Conservation (phyloP, 331 rosid genomes). For the Malus hybrid region DNA sequence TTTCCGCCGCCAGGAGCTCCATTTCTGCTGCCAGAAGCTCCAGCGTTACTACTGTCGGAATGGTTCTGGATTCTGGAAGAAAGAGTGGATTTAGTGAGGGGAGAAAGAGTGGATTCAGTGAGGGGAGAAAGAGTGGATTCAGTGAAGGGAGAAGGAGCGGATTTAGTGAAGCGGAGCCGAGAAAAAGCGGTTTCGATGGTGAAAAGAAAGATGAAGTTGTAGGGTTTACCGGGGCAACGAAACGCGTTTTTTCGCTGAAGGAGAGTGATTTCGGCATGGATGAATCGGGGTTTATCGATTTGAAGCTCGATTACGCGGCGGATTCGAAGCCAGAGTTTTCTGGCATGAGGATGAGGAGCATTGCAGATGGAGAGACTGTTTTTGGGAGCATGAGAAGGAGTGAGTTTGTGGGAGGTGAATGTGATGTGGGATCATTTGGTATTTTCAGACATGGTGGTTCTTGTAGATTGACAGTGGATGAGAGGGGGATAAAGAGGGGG, state of each 20-base stretch:
- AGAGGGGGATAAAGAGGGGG: constrained; percentile 64
- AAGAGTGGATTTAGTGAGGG: constrained; percentile 53
- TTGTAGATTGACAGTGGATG: constrained; percentile 77
- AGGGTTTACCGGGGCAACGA: constrained; percentile 39
- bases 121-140: constrained; percentile 55
- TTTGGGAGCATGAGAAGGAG: constrained; percentile 58
- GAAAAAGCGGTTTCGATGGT: constrained; percentile 17
- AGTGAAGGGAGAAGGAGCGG: constrained; percentile 37
- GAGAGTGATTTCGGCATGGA: constrained; percentile 92
- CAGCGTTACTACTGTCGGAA: constrained; percentile 73
- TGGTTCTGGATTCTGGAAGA: constrained; percentile 69
- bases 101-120: constrained; percentile 39
- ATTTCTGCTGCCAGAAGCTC: constrained; percentile 92
- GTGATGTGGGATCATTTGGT: constrained; percentile 23
- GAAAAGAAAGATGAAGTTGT: constrained; percentile 28
- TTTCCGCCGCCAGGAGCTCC: constrained; percentile 83
- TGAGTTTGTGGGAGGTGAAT: constrained; percentile 34
- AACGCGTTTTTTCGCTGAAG: constrained; percentile 73
- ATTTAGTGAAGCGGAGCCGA: constrained; percentile 5
- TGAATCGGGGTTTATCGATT: constrained; percentile 80
- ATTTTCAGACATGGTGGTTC: constrained; percentile 54
- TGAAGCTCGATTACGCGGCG: constrained; percentile 74
- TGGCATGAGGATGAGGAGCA: constrained; percentile 28
- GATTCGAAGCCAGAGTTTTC: constrained; percentile 47
- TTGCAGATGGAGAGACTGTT: constrained; percentile 27